phyloP scores from a whole-genome alignment of 2,329 filamentous ascomycete genomes.

The Colletotrichum sojae region DNA sequence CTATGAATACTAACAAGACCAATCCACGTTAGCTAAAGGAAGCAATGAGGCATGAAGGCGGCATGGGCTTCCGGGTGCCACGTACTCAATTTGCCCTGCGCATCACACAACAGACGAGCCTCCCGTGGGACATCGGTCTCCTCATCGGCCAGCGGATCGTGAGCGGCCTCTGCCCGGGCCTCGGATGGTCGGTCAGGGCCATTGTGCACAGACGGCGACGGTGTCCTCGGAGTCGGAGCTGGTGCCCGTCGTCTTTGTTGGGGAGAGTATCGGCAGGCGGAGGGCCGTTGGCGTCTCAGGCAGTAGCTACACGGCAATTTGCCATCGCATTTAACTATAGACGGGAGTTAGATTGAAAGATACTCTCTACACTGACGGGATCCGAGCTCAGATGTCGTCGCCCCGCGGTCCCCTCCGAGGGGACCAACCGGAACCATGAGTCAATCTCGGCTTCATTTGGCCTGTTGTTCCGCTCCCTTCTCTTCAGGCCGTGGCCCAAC shows the following conservation, averaged over 20 bases:
- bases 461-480: neutral
- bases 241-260: constrained; percentile 55
- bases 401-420: too few species aligned
- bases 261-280: constrained; percentile 64
- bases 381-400: too few species aligned
- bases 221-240: constrained; percentile 39
- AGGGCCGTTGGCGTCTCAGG: constrained; percentile 57
- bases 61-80: neutral
- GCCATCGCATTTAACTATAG: constrained; percentile 66
- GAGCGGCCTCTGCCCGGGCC: constrained; percentile 8
- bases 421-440: too few species aligned
- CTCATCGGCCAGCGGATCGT: constrained; percentile 57
- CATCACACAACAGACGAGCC: constrained; percentile 65
- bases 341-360: constrained; percentile 3
- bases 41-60: neutral
- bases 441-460: neutral
- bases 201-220: constrained; percentile 36
- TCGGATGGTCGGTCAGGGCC: constrained; percentile 8
- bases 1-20: constrained; percentile 59
- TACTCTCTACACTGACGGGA: too few species aligned
- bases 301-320: constrained; percentile 68
- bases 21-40: neutral
- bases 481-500: neutral
- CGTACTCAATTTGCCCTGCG: constrained; percentile 63
- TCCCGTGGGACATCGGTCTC: constrained; percentile 69